Evolutionary conservation across 1,139 yeast species (phyloP).

Genomic region (Suhomyces atakaporum): DNA sequence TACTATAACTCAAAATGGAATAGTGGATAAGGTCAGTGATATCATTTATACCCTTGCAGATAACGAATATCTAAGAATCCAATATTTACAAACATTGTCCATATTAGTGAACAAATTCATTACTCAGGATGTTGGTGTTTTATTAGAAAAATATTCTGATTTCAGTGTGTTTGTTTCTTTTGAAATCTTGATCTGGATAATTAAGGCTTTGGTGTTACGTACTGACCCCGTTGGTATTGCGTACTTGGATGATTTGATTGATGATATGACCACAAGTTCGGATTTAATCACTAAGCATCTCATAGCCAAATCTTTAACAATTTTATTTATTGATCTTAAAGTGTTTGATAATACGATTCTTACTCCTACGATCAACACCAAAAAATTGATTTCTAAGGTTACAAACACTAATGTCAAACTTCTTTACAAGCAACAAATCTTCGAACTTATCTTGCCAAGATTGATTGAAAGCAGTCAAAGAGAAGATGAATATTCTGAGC

Average conservation of each 20-base stretch:
- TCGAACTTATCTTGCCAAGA: conserved; percentile 55
- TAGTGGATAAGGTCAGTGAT: conserved; percentile 20
- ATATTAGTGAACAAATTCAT: conserved; percentile 55
- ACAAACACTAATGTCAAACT: conserved; percentile 60
- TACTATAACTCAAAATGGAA: conserved; percentile 10
- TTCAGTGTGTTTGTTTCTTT: conserved; percentile 21
- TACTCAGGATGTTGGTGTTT: background rate
- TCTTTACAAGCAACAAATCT: conserved; percentile 78
- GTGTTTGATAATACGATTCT: conserved; percentile 46
- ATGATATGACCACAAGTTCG: conserved; percentile 11
- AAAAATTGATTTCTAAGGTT: conserved; percentile 45
- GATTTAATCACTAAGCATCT: conserved; percentile 9
- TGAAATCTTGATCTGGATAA: conserved; percentile 67
- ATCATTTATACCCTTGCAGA: conserved; percentile 18
- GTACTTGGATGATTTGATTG: conserved; percentile 35
- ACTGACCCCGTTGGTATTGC: conserved; percentile 51
- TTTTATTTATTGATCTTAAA: conserved; percentile 66
- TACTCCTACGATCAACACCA: conserved; percentile 24
- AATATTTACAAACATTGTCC: conserved; percentile 61
- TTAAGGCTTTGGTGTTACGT: conserved; percentile 68
- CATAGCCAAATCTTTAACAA: conserved; percentile 59
- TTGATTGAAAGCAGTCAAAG: conserved; percentile 41
- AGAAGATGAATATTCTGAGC: conserved; percentile 25
- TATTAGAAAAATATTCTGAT: conserved; percentile 4
- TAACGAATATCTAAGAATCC: conserved; percentile 44